These are phyloP conservation scores for Aspergillus arachidicola DNA, from an alignment of 2,329 filamentous ascomycete genomes.

Conservation along the genomic window DNA sequence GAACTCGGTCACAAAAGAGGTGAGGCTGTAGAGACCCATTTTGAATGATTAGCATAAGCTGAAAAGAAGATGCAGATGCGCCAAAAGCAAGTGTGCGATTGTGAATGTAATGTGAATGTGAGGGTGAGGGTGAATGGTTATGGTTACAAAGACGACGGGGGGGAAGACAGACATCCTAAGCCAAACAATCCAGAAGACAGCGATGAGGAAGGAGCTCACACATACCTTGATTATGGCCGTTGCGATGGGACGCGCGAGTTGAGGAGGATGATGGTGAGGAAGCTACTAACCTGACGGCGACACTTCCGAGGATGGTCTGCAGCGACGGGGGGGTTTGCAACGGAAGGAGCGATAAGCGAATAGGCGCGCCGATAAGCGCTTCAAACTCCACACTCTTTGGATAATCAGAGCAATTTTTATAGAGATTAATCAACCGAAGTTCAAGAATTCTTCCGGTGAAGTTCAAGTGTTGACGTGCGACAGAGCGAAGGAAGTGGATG, in stretches of 20 bases:
- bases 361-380: slow-evolving; percentile 26
- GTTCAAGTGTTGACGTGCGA: not conserved
- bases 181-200: not conserved
- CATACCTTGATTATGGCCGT: not conserved
- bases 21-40: not conserved
- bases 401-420: not conserved
- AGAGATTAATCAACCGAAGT: not conserved
- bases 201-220: not conserved
- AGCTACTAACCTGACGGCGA: slow-evolving; percentile 10
- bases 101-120: not conserved
- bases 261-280: slow-evolving; percentile 11
- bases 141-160: not conserved
- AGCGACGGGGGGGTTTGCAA: slow-evolving; percentile 2
- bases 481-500: not conserved
- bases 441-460: not conserved
- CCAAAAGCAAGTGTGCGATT: not conserved
- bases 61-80: not conserved
- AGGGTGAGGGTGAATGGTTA: not conserved
- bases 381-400: slow-evolving; percentile 5
- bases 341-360: slow-evolving; percentile 22
- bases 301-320: slow-evolving; percentile 18
- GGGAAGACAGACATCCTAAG: not conserved
- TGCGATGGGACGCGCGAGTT: not conserved
- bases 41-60: not conserved
- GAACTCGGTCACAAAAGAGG: not conserved